Base-by-base conservation (phyloP, 257 asterid genomes). In the Nicotiana obtusifolia region DNA sequence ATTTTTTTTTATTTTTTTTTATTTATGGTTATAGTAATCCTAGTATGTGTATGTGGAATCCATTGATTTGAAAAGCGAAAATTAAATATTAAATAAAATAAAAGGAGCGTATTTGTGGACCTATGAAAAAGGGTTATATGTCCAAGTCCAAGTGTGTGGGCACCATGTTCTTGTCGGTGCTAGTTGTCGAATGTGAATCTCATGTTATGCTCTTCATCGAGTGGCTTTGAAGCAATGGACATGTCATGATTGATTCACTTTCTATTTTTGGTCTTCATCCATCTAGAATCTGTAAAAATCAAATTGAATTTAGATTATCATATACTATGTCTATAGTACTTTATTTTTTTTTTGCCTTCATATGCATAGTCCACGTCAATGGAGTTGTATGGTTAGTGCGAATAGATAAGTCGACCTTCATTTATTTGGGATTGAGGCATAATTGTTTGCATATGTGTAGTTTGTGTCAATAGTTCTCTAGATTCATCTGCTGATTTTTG, bases 121-220 rank as follows among this genome's bases (percentile, higher is more conserved):
- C 80, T 75, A 49, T 75, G 80, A 26, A 49, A 49, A 49, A 49
- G 61, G 17, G 10, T 47, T 26, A 16, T 49, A 15, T 52, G 17
- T 4, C 16, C 5, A 4, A 52, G 61, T 19, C 62, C 44, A 49
- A 49, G 62, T 75, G 62, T 47, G 79, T 47, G 79, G 79, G 79
- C 44, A 26, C 79, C 79, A 75, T 49, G 41, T 24, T 49, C 80
- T 14, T 49, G 62, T 75, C 80, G 80, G 80, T 75, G 80, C 62
- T 71, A 44, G 78, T 19, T 30, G 35, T 44, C 14, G 59, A 49
- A 47, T 26, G 80, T 49, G 80, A 15, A 49, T 75, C 52, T 71
- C 78, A 44, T 49, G 62, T 49, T 24, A 15, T 75, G 62, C 62
- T 7, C 9, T 14, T 44, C 60, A 44, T 44, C 0, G 61, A 75